A percentile compares a stretch with the other conserved stretches of the same genome.
phyloP scores from a whole-genome alignment of 2,329 filamentous ascomycete species.

The Epichloe coenophiala region DNA sequence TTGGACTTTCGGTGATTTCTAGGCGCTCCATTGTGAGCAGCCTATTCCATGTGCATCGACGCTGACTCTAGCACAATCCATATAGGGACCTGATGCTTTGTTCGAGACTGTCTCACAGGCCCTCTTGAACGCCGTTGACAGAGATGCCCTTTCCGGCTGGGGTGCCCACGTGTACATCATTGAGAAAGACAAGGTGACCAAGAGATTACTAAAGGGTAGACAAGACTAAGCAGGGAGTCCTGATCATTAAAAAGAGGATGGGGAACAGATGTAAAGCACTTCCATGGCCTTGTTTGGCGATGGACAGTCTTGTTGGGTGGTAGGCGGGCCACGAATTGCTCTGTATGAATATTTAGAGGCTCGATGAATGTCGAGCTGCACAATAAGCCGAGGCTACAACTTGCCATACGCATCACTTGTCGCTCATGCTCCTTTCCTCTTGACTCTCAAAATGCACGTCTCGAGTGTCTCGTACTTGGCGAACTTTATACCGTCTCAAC shows the following conservation, averaged over 20 bases:
- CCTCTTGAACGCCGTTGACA: constrained; percentile 86
- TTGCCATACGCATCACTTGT: not conserved
- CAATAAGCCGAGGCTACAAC: not conserved
- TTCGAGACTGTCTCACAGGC: constrained; percentile 98
- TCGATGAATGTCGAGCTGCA: constrained; percentile 4
- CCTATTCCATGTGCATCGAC: not conserved
- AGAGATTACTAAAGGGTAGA: constrained; percentile 93
- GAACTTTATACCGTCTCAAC: not conserved
- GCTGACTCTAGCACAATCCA: not conserved
- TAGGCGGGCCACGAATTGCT: not conserved
- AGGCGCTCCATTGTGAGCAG: not conserved
- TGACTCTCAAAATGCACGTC: not conserved
- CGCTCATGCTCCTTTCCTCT: not conserved
- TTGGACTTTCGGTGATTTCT: not conserved
- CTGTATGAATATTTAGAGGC: constrained; percentile 10
- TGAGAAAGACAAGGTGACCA: constrained; percentile 99
- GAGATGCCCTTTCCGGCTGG: constrained; percentile 95
- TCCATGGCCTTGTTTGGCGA: not conserved
- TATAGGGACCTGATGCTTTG: constrained; percentile 77
- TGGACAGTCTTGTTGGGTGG: not conserved
- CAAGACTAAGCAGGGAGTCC: constrained; percentile 53
- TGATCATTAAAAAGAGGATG: constrained; percentile 5
- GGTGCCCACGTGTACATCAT: constrained; percentile 98
- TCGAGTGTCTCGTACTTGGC: not conserved
- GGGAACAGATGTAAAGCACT: constrained; percentile 1